A percentile compares a stretch with the other conserved stretches of the same genome.
Conservation (phyloP, 2,329 filamentous ascomycete species). For the Exophiala sp. region DNA sequence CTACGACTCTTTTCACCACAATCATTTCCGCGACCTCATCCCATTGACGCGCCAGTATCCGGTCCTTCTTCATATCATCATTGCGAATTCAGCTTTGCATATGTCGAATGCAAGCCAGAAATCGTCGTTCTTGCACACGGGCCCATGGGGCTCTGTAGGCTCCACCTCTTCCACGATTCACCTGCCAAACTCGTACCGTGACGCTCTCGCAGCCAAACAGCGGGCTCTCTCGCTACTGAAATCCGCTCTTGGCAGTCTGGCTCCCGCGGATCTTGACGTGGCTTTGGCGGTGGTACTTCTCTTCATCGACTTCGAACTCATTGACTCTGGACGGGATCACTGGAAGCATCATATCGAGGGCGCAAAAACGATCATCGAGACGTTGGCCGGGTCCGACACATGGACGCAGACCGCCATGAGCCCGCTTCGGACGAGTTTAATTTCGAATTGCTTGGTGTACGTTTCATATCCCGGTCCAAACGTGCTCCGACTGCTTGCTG, state of each 20-base stretch:
- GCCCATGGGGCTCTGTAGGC: too few species aligned
- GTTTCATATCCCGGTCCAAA: background rate
- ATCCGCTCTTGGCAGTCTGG: background rate
- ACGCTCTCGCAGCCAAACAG: background rate
- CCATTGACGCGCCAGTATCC: constrained; percentile 44
- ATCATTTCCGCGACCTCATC: constrained; percentile 49
- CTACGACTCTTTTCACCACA: constrained; percentile 44
- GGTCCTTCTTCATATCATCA: constrained; percentile 45
- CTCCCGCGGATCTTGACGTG: constrained; percentile 38
- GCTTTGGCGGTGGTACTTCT: constrained; percentile 47
- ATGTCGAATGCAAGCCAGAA: constrained; percentile 3
- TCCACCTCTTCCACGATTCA: background rate
- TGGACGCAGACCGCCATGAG: constrained; percentile 6
- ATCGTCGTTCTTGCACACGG: background rate
- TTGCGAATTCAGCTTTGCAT: constrained; percentile 36
- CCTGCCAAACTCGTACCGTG: background rate
- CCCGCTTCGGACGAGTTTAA: background rate
- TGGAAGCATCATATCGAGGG: constrained; percentile 53
- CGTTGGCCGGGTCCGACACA: constrained; percentile 31
- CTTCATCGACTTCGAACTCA: constrained; percentile 49
- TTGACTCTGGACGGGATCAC: constrained; percentile 50
- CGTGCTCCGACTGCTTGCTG: background rate
- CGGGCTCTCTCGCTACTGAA: background rate
- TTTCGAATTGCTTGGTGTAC: constrained; percentile 1
- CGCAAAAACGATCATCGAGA: constrained; percentile 46